phyloP scores from a whole-genome alignment of 78 protist species.

The Dictyostelium firmibasis region DNA sequence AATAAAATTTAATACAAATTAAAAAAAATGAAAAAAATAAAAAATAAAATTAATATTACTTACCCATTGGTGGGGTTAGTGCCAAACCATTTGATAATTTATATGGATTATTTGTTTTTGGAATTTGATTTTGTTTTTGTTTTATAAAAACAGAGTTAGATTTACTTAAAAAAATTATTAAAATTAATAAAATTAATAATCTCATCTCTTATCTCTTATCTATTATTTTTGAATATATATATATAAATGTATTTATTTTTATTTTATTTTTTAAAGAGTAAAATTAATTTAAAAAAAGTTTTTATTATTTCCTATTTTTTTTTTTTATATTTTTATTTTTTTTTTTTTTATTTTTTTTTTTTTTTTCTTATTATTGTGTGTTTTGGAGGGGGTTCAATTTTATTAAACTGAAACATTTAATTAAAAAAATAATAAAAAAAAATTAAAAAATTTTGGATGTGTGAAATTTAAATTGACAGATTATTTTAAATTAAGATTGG shows the following conservation, averaged over 20 bases:
- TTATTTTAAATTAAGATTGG: too few relatives aligned
- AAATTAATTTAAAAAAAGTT: too few relatives aligned
- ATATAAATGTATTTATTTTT: too few relatives aligned
- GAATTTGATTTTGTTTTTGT: background rate
- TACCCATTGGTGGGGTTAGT: constrained; percentile 48
- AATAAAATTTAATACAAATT: background rate
- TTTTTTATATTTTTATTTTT: too few relatives aligned
- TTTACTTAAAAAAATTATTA: background rate
- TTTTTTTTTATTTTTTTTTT: background rate
- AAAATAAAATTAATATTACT: background rate
- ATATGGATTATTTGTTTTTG: background rate
- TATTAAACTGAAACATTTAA: background rate
- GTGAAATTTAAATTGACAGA: too few relatives aligned
- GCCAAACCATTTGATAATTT: constrained; percentile 54
- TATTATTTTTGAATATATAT: too few relatives aligned
- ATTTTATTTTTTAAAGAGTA: too few relatives aligned
- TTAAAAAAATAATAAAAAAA: too few relatives aligned
- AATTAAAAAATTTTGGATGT: too few relatives aligned
- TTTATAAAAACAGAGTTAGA: background rate
- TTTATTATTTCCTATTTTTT: too few relatives aligned
- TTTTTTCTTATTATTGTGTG: too few relatives aligned
- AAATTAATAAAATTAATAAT: background rate
- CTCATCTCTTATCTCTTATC: background rate
- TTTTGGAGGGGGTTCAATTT: background rate
- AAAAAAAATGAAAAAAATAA: background rate